These are phyloP conservation scores for Pyrenophora tritici-repentis DNA, from an alignment of 2,329 filamentous ascomycete genomes.

Conservation along the genomic window DNA sequence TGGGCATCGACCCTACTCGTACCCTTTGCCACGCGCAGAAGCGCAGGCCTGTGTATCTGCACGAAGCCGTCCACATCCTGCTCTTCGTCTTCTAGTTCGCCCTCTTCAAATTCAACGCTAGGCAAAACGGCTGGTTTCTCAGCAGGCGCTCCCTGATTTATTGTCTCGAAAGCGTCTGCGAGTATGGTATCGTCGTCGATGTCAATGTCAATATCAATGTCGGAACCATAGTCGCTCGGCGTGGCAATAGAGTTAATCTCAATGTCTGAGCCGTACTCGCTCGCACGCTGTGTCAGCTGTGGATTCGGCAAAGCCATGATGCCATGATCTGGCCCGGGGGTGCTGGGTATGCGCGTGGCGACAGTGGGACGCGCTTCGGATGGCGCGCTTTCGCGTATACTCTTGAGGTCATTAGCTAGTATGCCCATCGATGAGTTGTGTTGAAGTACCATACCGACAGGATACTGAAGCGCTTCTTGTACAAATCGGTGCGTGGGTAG, in stretches of 20 bases:
- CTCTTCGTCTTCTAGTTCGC: conserved; percentile 26
- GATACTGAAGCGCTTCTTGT: no score
- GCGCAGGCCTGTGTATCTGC: conserved; percentile 41
- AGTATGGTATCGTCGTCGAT: conserved; percentile 61
- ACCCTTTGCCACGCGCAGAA: conserved; percentile 25
- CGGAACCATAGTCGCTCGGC: conserved; percentile 68
- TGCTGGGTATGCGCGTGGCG: conserved; percentile 10
- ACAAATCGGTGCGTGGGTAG: no score
- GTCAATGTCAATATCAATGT: conserved; percentile 64
- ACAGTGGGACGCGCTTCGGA: conserved; percentile 13
- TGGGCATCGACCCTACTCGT: conserved; percentile 2
- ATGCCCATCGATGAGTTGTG: conserved; percentile 5
- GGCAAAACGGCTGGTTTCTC: conserved; percentile 19
- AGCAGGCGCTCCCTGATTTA: background rate
- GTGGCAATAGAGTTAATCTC: conserved; percentile 50
- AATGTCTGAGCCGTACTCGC: conserved; percentile 69
- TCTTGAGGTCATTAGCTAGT: conserved; percentile 21
- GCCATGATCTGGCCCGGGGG: conserved; percentile 22
- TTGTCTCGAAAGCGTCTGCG: conserved; percentile 20
- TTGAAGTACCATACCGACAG: background rate
- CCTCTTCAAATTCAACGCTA: conserved; percentile 31
- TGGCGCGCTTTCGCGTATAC: conserved; percentile 19
- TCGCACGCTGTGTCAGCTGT: conserved; percentile 34
- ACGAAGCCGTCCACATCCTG: conserved; percentile 53
- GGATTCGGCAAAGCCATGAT: conserved; percentile 30